phyloP scores from a whole-genome alignment of 202 grass and related monocot species.

The Schoenoplectus tabernaemontani region DNA sequence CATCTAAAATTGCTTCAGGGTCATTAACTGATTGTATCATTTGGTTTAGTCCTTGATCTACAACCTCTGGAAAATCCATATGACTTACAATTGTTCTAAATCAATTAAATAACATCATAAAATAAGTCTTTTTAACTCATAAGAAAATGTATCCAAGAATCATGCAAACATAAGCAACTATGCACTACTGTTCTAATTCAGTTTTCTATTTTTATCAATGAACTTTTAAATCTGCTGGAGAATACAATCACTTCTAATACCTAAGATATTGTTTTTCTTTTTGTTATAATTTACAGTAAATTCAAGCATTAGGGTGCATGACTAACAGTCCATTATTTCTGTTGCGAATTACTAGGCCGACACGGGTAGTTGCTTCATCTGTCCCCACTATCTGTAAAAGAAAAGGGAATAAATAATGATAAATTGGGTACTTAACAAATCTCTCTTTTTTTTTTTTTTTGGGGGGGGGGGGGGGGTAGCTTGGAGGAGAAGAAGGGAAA shows the following conservation, averaged over 20 bases:
- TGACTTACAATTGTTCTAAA: constrained; percentile 68
- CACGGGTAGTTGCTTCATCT: constrained; percentile 79
- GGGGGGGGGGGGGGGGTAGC: too few species aligned
- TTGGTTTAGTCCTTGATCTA: constrained; percentile 57
- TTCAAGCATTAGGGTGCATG: background rate
- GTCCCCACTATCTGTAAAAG: constrained; percentile 64
- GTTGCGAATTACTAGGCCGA: constrained; percentile 71
- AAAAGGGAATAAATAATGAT: constrained; percentile 31
- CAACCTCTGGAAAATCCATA: constrained; percentile 73
- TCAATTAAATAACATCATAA: constrained; percentile 6
- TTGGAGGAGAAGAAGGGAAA: too few species aligned
- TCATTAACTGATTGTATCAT: constrained; percentile 72
- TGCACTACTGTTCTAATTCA: background rate
- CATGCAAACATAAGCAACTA: background rate
- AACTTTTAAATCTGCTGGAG: constrained; percentile 4
- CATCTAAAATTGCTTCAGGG: constrained; percentile 60
- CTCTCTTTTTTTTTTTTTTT: background rate
- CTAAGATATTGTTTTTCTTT: background rate
- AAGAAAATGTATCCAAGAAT: constrained; percentile 8
- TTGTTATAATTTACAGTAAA: background rate
- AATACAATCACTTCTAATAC: constrained; percentile 10
- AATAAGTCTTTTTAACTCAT: constrained; percentile 19
- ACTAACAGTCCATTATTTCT: constrained; percentile 87
- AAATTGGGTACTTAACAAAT: too few species aligned
- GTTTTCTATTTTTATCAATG: background rate